Evolutionary conservation across 2,329 filamentous ascomycete species (phyloP), one percentile per base, ranked within the genome.

Genomic region (Lachnellula arida): DNA sequence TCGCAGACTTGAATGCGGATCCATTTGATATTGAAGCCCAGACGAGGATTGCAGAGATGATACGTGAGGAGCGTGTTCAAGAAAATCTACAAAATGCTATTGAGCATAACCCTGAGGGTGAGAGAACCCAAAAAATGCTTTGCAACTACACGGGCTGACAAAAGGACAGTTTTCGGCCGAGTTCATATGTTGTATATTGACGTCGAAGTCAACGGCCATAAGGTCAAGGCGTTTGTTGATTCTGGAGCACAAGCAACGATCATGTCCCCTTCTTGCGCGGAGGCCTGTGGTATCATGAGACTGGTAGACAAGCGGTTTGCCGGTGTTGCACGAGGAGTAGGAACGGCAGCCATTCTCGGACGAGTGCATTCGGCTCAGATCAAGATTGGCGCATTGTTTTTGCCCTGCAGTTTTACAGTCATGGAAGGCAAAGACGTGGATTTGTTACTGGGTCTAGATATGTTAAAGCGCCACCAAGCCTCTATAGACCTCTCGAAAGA

Each of bases 361-460:
- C 89, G 94, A 51, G 94, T 99, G 3, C 94, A 99, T 72, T 91
- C 90, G 22, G 94, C 94, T 9, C 91, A 93, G 72, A 95, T 99
- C 73, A 93, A 90, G 73, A 94, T 99, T 64, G 94, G 93, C 52
- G 84, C 81, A 43, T 82, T 93, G 60, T 91, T 91, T 70, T 78
- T 99, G 64, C 87, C 93, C 2, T 97, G 92, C 75, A 94, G 91
- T 57, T 99, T 99, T 72, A 99, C 94, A 3, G 94, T 99, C 68
- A 99, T 99, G 94, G 94, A 99, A 75, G 94, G 94, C 62, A 99
- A 97, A 74, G 86, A 91, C 51, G 94, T 99, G 23, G 94, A 97
- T 70, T 79, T 99, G 17, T 81, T 99, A 2, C 82, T 99, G 12
- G 94, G 94, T 3, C 77, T 99, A 43, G 94, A 99, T 72, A 99